Base-by-base conservation (phyloP, 2,329 filamentous ascomycete species). In the Erysiphe neolycopersici region DNA sequence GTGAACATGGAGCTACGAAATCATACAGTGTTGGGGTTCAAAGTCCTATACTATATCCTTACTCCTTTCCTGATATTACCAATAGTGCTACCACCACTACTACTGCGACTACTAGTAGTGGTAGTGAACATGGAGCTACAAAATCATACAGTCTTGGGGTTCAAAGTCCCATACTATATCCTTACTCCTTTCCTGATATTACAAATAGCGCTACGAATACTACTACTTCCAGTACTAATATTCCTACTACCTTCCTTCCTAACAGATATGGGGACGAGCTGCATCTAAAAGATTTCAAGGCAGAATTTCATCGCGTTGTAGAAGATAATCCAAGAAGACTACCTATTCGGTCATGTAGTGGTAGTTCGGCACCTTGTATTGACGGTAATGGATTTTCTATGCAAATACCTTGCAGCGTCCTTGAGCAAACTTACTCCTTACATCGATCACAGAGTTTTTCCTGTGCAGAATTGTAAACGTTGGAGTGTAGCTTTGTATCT, bases 331-430 rank as follows among this genome's bases (percentile, higher is more conserved):
- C 30, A 13, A 35, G 31, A 22, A 26, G 41, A 31, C 17, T 16
- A 26, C 12, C 19, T 8, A 17, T 42, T 13, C 41, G 41, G n/a
- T 42, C 41, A 11, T 42, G 41, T 35, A 42, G 41, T n/a, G 31
- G 41, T 35, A 32, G 41, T 17, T 17, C 30, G 14, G 11, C 41
- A 13, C 16, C 12, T 14, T 14, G 31, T 19, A 29, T 30, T 42
- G 19, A 14, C 33, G 31, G 18, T n/a, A 38, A 18, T 43, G 31
- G 33, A 4, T 43, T 43, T 32, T n/a, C 41, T 22, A 43, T 36
- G 31, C 42, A 43, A 31, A 52, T 52, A 9, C 53, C 54, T 16
- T 47, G 53, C 32, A 54, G 52, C 45, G 46, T 55, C 10, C 51
- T 53, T 1, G 53, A 53, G 19, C 50, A 51, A 35, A 50, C 44